Evolutionary conservation across 306 rosid genomes (phyloP), one percentile per base, ranked within the genome.

Genomic region (Ormosia emarginata): DNA sequence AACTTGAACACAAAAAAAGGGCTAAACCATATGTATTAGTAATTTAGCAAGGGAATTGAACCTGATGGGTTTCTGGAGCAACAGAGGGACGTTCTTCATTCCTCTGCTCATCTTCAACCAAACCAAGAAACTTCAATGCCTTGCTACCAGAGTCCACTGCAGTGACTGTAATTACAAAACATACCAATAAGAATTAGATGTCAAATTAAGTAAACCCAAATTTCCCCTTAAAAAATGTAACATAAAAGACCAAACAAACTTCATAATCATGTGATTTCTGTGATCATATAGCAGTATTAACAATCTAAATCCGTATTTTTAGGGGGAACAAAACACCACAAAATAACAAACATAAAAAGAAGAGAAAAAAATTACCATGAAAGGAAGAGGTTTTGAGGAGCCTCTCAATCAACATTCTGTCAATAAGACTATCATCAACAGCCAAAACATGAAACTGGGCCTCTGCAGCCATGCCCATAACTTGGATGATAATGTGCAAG

Each of bases 371-470:
- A 66, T 0, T 79, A 95, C 99, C 99, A 63, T 91, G 91, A 81
- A 89, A 93, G 15, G 95, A 93, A 84, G 98, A 93, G 59, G 92
- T 95, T 81, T 89, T 93, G 18, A 95, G 94, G 72, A 95, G 93
- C 58, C 87, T 90, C 81, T 91, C 99, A 71, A 93, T 95, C 86
- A 95, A 55, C 83, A 89, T 95, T 82, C 98, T 83, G 30, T 95
- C 99, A 71, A 93, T 79, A 2, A 69, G 41, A 83, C 94, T 89
- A 34, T 95, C 99, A 87, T 95, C 98, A 76, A 95, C 98, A 78
- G 95, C 99, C 85, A 95, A 81, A 52, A 95, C 98, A 82, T 93
- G 99, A 62, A 91, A 95, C 59, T 81, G 95, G 11, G 83, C 44
- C 52, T 88, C 88, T 15, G 85, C 64, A 85, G 86, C 77, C 81